phyloP scores from a whole-genome alignment of 2,329 filamentous ascomycete genomes.

The Eutypa lata region DNA sequence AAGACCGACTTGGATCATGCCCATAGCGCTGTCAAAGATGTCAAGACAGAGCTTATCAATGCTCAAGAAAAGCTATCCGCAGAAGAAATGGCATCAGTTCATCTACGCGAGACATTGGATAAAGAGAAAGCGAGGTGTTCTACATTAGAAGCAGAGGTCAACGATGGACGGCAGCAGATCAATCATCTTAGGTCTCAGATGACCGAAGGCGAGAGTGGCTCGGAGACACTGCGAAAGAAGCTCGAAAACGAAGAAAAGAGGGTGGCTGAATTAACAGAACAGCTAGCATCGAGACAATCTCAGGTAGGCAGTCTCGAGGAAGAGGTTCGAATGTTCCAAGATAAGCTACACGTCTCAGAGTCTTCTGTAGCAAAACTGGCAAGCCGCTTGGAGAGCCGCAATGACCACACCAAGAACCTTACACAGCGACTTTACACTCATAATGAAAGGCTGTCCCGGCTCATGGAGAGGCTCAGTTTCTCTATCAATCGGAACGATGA shows the following conservation, averaged over 20 bases:
- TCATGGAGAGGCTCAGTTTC: slow-evolving; percentile 86
- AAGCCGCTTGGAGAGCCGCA: slow-evolving; percentile 65
- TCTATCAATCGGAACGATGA: slow-evolving; percentile 68
- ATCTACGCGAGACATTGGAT: slow-evolving; percentile 51
- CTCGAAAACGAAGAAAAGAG: slow-evolving; percentile 74
- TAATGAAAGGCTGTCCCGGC: slow-evolving; percentile 76
- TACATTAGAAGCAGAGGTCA: slow-evolving; percentile 55
- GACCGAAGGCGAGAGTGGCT: slow-evolving; percentile 79
- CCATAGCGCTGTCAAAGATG: slow-evolving; percentile 49
- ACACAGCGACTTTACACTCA: slow-evolving; percentile 80
- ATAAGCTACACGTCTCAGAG: slow-evolving; percentile 57
- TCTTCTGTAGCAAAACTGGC: slow-evolving; percentile 48
- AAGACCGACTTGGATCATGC: slow-evolving; percentile 62
- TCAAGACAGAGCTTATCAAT: slow-evolving; percentile 56
- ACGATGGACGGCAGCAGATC: slow-evolving; percentile 67
- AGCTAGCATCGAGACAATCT: slow-evolving; percentile 73
- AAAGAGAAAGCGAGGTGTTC: slow-evolving; percentile 51
- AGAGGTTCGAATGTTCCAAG: slow-evolving; percentile 66
- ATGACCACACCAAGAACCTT: slow-evolving; percentile 73
- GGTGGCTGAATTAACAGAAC: slow-evolving; percentile 63
- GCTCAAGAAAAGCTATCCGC: slow-evolving; percentile 49
- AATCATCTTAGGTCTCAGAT: slow-evolving; percentile 67
- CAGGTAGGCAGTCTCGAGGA: slow-evolving; percentile 73
- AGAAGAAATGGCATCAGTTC: slow-evolving; percentile 49
- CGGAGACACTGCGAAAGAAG: slow-evolving; percentile 71